Base-by-base conservation (phyloP, 129 eudicot species). In the Centrapalus pauciflorus region DNA sequence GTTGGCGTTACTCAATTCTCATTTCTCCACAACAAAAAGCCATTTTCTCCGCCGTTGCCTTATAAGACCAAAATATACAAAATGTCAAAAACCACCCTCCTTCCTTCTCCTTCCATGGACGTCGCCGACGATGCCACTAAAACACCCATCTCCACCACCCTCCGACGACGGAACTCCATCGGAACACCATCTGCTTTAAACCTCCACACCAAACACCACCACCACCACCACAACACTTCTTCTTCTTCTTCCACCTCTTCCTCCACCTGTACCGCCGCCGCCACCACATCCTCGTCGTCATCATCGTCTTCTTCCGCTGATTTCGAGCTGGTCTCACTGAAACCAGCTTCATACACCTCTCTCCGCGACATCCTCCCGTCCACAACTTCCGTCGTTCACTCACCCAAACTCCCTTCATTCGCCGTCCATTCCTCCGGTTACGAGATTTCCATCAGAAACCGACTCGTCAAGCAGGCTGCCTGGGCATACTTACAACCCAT, bases 401-500 rank as follows among this genome's bases (percentile, higher is more conserved):
- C 96, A 2, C 85, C 88, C 1, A 57, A 43, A 67, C 49, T 61
- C 48, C 61, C 87, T 5, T 75, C 80, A 17, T 51, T 68, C 55
- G 30, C 67, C 43, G 64, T 12, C 30, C 48, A 54, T 33, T 76
- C 79, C 0, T 76, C 79, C 0, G 81, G 78, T 5, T 68, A 76
- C 54, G 86, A 90, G 51, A 90, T 87, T 64, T 71, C 88, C 29
- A 92, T 88, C 74, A 69, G 89, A 8, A 92, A 88, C 68, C 85
- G 87, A 30, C 87, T 88, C 14, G 96, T 92, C 16, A 88, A 92
- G 82, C 96, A 83, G 58, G 98, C 98, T 3, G 96, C 96, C n/a
- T 83, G 96, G 96, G 96, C 96, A 0, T 92, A 92, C 78, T 87
- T 92, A 32, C 90, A 76, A 76, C 98, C 96, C 40, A 81, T 83